Base-by-base conservation (phyloP, 164 flowering plant species). In the Warburgia ugandensis region DNA sequence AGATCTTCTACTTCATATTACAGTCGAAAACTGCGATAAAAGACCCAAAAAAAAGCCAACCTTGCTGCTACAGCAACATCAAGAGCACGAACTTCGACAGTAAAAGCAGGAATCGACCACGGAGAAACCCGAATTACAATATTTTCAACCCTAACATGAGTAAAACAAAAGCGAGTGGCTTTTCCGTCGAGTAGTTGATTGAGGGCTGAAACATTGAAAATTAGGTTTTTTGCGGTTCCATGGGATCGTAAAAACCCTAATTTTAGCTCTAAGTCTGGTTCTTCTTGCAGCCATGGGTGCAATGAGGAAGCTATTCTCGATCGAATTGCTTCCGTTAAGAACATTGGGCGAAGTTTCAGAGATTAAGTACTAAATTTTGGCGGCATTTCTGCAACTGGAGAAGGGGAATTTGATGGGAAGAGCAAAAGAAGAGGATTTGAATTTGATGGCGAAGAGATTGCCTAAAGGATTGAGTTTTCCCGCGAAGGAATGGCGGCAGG, bases 201-300 rank as follows among this genome's bases (percentile, higher is more conserved):
- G 51, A 88, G 77, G 36, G 66, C 71, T 0, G 77, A 56, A 25
- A 59, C 23, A 53, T 84, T 67, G 66, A 92, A 59, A 9, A 54
- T 54, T 36, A 88, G 70, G 56, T 79, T 69, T 31, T 49, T 68
- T 0, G 69, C 74, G 21, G 45, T 58, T 12, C 57, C 73, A 8
- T 50, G 41, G 4, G 94, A 85, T 6, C 66, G 68, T 13, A 73
- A 50, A 19, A 88, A 51, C 64, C 96, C 99, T 60, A 86, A 51
- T 27, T 73, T 63, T 21, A 81, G 46, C 4, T 78, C 81, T 22
- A 81, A 43, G 13, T 75, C 70, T 12, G 85, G 81, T 43, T 81
- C 80, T 29, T 74, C 73, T 30, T 33, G 65, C 19, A 82, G 68
- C 87, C 88, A 88, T 64, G 99, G 87, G 45, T 29, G 86, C 27